A percentile compares a stretch with the other conserved stretches of the same genome.
These are phyloP conservation scores for Auricularia cornea DNA, from an alignment of 768 basidiomycete genomes.

Conservation along the genomic window DNA sequence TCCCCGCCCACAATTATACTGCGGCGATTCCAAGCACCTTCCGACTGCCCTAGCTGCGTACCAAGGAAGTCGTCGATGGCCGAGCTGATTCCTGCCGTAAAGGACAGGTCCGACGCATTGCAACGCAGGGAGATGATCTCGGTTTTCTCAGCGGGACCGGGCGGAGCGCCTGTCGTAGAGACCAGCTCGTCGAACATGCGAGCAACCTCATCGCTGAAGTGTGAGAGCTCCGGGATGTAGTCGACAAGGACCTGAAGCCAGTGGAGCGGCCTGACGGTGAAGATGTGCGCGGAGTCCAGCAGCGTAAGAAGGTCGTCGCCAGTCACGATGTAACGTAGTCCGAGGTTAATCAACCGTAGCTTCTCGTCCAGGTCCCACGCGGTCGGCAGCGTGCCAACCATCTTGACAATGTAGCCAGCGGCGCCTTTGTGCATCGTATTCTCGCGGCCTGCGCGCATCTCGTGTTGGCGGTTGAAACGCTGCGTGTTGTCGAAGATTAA, in stretches of 20 bases:
- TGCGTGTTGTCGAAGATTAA: too few relatives aligned
- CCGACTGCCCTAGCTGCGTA: too few relatives aligned
- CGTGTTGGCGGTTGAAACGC: constrained; percentile 3
- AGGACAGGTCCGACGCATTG: too few relatives aligned
- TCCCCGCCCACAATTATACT: too few relatives aligned
- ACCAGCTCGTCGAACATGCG: too few relatives aligned
- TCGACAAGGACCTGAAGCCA: constrained; percentile 4
- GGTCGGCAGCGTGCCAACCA: constrained; percentile 3
- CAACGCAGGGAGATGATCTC: too few relatives aligned
- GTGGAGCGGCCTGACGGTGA: constrained; percentile 3
- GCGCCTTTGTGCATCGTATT: constrained; percentile 13
- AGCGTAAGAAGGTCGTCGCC: constrained; percentile 4
- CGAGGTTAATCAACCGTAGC: too few relatives aligned
- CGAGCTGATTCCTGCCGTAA: too few relatives aligned
- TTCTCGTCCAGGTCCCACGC: constrained; percentile 5
- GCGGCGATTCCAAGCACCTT: too few relatives aligned
- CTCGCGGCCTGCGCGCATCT: constrained; percentile 5
- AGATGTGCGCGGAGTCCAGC: constrained; percentile 6
- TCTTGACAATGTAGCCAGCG: constrained; percentile 9
- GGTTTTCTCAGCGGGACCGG: too few relatives aligned
- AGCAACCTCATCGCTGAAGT: not conserved
- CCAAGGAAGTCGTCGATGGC: too few relatives aligned
- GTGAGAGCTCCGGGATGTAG: constrained; percentile 7
- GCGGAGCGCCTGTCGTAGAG: too few relatives aligned
- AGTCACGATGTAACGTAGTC: not conserved